A percentile compares a stretch with the other conserved stretches of the same genome.
phyloP scores from a whole-genome alignment of 1,284 basidiomycete species.

The Heliocybe sulcata region DNA sequence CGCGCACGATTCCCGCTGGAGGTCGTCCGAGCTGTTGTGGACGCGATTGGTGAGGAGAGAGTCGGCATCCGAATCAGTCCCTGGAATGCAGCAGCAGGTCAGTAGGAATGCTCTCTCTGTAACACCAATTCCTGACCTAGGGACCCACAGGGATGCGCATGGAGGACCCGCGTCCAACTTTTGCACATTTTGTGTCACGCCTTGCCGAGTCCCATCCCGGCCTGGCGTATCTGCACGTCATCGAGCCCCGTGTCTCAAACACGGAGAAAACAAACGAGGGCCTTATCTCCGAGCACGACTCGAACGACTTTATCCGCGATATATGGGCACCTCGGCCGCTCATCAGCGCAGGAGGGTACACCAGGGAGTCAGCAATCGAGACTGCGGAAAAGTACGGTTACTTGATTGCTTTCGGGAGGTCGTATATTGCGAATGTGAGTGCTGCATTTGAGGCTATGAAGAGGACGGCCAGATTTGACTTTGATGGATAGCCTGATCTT shows the following conservation, averaged over 20 bases:
- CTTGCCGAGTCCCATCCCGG: conserved; percentile 25
- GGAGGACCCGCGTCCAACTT: conserved; percentile 29
- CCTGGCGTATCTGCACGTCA: conserved; percentile 41
- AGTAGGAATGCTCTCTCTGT: too few species aligned
- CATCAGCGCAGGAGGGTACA: conserved; percentile 31
- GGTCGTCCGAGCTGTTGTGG: conserved; percentile 32
- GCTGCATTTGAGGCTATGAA: conserved; percentile 8
- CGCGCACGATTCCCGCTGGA: conserved; percentile 41
- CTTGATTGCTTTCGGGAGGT: conserved; percentile 39
- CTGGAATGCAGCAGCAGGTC: conserved; percentile 23
- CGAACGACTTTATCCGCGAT: conserved; percentile 25
- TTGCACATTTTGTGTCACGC: conserved; percentile 20
- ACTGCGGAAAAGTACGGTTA: conserved; percentile 24
- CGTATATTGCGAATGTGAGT: conserved; percentile 39
- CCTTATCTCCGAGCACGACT: conserved; percentile 11
- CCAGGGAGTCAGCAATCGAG: conserved; percentile 18
- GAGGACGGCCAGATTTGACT: conserved; percentile 12
- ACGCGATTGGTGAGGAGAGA: conserved; percentile 29
- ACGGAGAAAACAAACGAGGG: not conserved
- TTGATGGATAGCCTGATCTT: conserved; percentile 48
- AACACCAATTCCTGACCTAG: too few species aligned
- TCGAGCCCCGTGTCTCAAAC: conserved; percentile 25
- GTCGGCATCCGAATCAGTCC: conserved; percentile 49
- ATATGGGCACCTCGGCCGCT: conserved; percentile 23
- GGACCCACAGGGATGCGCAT: conserved; percentile 27